Conservation (phyloP, 2,329 filamentous ascomycete genomes). For the Pseudopithomyces maydicus region DNA sequence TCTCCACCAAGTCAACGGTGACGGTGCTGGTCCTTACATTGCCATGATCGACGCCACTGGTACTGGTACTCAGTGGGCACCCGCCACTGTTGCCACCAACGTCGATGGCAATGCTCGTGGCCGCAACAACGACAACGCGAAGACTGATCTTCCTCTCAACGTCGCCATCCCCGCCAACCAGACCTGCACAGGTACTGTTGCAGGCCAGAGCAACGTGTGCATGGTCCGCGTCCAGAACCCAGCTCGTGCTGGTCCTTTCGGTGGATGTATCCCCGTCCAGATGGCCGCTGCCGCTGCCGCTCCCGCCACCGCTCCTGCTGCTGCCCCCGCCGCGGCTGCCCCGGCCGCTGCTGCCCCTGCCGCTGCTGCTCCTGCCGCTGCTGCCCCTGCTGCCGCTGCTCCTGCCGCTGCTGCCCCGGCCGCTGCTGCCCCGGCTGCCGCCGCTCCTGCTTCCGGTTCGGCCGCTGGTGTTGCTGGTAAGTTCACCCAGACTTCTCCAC, state of each 20-base stretch:
- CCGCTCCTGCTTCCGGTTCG: neutral
- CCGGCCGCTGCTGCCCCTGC: conserved; percentile 9
- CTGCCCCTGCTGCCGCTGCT: neutral
- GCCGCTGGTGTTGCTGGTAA: conserved; percentile 12
- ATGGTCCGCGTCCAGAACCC: conserved; percentile 67
- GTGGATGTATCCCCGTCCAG: conserved; percentile 64
- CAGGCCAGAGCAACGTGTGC: conserved; percentile 64
- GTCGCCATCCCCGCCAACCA: conserved; percentile 61
- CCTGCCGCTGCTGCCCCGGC: conserved; percentile 1
- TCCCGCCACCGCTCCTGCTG: conserved; percentile 7
- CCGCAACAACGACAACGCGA: conserved; percentile 42
- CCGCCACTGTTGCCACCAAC: conserved; percentile 61
- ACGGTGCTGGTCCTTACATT: conserved; percentile 68
- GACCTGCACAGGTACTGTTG: conserved; percentile 64
- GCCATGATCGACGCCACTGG: conserved; percentile 69
- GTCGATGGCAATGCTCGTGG: conserved; percentile 58
- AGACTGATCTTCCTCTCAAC: conserved; percentile 54
- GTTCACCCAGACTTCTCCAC: neutral
- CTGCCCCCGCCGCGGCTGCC: conserved; percentile 6
- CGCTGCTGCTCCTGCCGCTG: conserved; percentile 9
- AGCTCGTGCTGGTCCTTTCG: conserved; percentile 66
- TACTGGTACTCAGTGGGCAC: conserved; percentile 59
- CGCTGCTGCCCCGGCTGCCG: neutral
- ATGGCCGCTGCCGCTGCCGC: conserved; percentile 38
- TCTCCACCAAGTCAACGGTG: conserved; percentile 69